phyloP scores from a whole-genome alignment of 257 asterid genomes.

The Mitragyna speciosa region DNA sequence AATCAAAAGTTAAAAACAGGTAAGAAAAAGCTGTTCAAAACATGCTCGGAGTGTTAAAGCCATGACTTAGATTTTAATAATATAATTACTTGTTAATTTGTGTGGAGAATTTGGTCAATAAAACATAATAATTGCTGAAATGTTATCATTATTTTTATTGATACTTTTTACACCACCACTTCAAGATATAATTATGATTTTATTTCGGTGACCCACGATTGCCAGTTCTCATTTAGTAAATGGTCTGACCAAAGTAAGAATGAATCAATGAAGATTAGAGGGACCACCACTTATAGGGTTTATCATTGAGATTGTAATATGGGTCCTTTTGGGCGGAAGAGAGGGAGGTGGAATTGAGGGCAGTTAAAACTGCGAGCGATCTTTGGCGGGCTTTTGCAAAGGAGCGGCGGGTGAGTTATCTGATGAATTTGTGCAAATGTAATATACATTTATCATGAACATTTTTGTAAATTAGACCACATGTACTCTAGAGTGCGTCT shows the following conservation, averaged over 20 bases:
- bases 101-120: neutral
- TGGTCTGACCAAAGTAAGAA: slow-evolving; percentile 16
- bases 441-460: too few relatives aligned
- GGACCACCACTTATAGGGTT: slow-evolving; percentile 24
- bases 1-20: too few relatives aligned
- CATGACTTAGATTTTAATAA: neutral
- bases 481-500: too few relatives aligned
- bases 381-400: too few relatives aligned
- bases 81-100: neutral
- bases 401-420: too few relatives aligned
- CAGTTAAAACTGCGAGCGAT: too few relatives aligned
- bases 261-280: neutral
- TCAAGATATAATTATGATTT: slow-evolving; percentile 5
- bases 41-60: neutral
- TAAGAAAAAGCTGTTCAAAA: too few relatives aligned
- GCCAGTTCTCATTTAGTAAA: slow-evolving; percentile 21
- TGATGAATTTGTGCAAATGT: too few relatives aligned
- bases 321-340: neutral
- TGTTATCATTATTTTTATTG: neutral
- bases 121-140: neutral
- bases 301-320: slow-evolving; percentile 11
- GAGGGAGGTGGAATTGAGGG: too few relatives aligned
- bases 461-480: too few relatives aligned
- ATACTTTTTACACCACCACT: slow-evolving; percentile 12
- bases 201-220: slow-evolving; percentile 24